These are phyloP conservation scores for Xanthoceras sorbifolium DNA, from an alignment of 345 rosid genomes.

Conservation along the genomic window DNA sequence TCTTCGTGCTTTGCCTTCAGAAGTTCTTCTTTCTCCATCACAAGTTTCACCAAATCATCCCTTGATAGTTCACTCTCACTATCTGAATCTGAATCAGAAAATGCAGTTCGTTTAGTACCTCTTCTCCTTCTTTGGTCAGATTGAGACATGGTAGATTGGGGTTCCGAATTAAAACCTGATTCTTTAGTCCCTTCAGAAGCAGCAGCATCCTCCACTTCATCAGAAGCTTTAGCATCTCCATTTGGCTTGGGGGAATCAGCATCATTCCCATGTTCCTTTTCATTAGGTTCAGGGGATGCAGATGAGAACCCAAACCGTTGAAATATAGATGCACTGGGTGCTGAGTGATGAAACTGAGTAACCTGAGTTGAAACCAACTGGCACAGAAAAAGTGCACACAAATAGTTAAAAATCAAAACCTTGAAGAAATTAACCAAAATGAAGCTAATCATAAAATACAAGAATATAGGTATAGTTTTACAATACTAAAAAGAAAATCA, in stretches of 20 bases:
- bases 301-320: constrained; percentile 66
- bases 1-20: constrained; percentile 63
- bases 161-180: constrained; percentile 43
- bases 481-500: background rate
- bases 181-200: constrained; percentile 29
- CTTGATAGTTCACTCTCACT: constrained; percentile 55
- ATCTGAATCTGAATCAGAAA: constrained; percentile 72
- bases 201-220: constrained; percentile 23
- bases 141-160: constrained; percentile 26
- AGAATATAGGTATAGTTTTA: background rate
- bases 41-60: constrained; percentile 77
- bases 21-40: constrained; percentile 76
- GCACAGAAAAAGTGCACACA: constrained; percentile 1
- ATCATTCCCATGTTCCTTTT: constrained; percentile 43
- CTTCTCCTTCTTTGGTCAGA: constrained; percentile 42
- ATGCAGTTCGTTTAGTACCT: constrained; percentile 43
- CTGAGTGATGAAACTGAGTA: constrained; percentile 41
- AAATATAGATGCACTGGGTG: constrained; percentile 33
- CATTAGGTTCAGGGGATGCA: constrained; percentile 56
- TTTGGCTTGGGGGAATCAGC: constrained; percentile 28
- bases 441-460: background rate
- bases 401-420: background rate
- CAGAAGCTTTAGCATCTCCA: constrained; percentile 32
- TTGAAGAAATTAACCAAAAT: constrained; percentile 1
- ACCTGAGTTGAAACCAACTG: constrained; percentile 53